Base-by-base conservation (phyloP, 2,329 filamentous ascomycete species). In the Talaromyces sp. region DNA sequence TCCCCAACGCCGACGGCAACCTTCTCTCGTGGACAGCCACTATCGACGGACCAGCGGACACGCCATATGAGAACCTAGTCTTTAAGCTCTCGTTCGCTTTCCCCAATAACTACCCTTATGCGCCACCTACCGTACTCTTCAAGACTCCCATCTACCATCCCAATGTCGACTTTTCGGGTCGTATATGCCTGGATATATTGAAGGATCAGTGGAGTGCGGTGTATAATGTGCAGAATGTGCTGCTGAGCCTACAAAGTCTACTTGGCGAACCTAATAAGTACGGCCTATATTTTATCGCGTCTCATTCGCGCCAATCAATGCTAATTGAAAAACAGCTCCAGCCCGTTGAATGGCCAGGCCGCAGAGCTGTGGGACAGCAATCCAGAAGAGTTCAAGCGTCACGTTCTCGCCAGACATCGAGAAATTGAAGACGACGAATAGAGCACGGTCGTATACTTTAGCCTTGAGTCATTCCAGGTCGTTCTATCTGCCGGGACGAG, bases 151-250 rank as follows among this genome's bases (percentile, higher is more conserved):
- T 99, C 79, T 99, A 98, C 83, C 95, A 99, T 78, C 95, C 95
- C 60, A 99, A 99, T 71, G 91, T 99, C 70, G 95, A 99, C 80
- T 97, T 99, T 81, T 93, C 90, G 3, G 95, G 95, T 44, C 86
- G 95, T 62, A 99, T 99, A 78, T 99, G 95, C 77, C 84, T 99
- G 65, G 96, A 99, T 73, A 99, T 99, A 69, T 83, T 99, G 67
- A 98, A 97, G 84, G 95, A 98, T 78, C 97, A 97, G 81, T 99
- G 95, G 95, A 96, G 92, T 64, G 92, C 95, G 18, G 93, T 96
- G 48, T 96, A 97, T 84, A 98, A 98, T 73, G 92, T 96, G 66
- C 91, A 96, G 77, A 96, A 90, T 54, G 91, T 99, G 54, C 82
- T 99, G 61, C 78, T 99, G 71, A 98, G 93, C 70, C 79, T 99